Conservation (phyloP, 305 asterid species). For the Nicotiana rustica region DNA sequence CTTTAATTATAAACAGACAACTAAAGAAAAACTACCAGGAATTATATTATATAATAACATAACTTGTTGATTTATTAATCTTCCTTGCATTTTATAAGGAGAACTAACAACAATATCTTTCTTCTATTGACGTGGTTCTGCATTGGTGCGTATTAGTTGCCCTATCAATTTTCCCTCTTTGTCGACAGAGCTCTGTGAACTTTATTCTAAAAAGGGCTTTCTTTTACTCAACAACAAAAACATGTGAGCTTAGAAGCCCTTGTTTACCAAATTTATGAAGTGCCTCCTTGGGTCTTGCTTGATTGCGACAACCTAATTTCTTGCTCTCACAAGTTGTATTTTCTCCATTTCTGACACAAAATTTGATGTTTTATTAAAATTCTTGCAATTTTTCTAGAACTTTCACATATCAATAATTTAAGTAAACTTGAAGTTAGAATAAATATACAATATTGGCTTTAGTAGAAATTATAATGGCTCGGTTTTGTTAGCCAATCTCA, state of each 20-base stretch:
- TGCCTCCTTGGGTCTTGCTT: not conserved
- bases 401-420: too few species aligned
- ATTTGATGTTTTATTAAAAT: too few species aligned
- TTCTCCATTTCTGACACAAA: not conserved
- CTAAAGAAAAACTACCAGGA: not conserved
- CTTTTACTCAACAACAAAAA: not conserved
- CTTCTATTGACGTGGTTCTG: not conserved
- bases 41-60: not conserved
- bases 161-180: not conserved
- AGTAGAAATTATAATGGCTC: too few species aligned
- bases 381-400: too few species aligned
- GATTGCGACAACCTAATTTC: not conserved
- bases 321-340: not conserved
- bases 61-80: not conserved
- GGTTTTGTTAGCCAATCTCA: too few species aligned
- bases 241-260: not conserved
- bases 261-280: not conserved
- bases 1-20: not conserved
- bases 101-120: conserved; percentile 2
- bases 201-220: not conserved
- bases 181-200: not conserved
- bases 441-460: too few species aligned
- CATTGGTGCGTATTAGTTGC: not conserved
- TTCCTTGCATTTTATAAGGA: not conserved
- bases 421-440: too few species aligned